A percentile compares a stretch with the other conserved stretches of the same genome.
These are phyloP conservation scores for Proliferodiscus dingleyae DNA, from an alignment of 2,329 filamentous ascomycete genomes.

Conservation along the genomic window DNA sequence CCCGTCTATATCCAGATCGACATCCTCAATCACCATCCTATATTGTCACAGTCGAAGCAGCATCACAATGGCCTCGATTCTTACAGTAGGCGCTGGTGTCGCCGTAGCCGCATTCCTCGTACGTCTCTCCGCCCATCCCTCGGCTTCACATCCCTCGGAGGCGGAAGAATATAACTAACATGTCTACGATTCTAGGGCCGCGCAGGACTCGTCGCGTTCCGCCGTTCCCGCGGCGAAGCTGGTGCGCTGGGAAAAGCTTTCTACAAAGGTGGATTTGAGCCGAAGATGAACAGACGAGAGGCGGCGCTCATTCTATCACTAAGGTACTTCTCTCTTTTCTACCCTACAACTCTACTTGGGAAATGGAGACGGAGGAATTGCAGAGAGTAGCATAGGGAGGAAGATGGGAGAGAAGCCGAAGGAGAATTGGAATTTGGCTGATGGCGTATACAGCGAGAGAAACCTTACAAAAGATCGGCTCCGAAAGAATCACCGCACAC, in stretches of 20 bases:
- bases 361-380: too few relatives aligned
- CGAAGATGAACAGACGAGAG: slow-evolving; percentile 88
- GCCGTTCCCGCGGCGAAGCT: slow-evolving; percentile 69
- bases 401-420: background rate
- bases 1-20: too few relatives aligned
- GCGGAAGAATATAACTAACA: slow-evolving; percentile 11
- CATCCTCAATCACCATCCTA: background rate
- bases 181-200: slow-evolving; percentile 60
- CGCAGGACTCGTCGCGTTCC: slow-evolving; percentile 83
- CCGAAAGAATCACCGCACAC: slow-evolving; percentile 87
- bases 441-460: slow-evolving; percentile 60
- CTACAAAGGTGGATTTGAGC: slow-evolving; percentile 98
- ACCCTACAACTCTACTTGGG: background rate
- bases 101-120: slow-evolving; percentile 64
- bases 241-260: slow-evolving; percentile 84
- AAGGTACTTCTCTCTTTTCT: slow-evolving; percentile 52
- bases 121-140: slow-evolving; percentile 24
- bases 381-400: too few relatives aligned
- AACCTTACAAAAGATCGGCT: slow-evolving; percentile 87
- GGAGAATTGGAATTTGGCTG: background rate
- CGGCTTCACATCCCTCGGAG: background rate
- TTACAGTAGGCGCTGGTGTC: slow-evolving; percentile 55
- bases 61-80: slow-evolving; percentile 50
- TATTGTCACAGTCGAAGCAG: too few relatives aligned
- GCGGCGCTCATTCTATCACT: slow-evolving; percentile 87